Percentiles rank a stretch among this genome's conserved stretches.
phyloP scores from a whole-genome alignment of 2,329 filamentous ascomycete genomes.

The Paraconiothyrium sp. region DNA sequence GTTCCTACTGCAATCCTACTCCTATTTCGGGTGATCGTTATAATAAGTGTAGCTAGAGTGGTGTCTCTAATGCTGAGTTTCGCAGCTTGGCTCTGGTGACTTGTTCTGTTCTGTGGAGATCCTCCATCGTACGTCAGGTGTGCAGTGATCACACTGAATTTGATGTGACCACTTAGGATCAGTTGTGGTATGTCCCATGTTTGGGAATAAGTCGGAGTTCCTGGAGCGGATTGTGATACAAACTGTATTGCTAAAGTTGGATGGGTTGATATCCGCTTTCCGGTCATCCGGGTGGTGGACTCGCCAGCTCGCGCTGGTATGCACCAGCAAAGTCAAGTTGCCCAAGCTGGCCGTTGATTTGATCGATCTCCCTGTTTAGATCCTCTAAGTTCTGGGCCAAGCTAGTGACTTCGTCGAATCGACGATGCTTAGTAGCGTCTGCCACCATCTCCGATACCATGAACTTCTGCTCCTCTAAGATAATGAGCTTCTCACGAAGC shows the following conservation, averaged over 20 bases:
- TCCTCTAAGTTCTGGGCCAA: slow-evolving; percentile 84
- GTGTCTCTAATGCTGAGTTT: background rate
- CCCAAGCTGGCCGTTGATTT: slow-evolving; percentile 70
- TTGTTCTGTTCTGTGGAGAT: background rate
- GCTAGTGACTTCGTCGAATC: slow-evolving; percentile 87
- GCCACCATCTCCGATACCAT: slow-evolving; percentile 87
- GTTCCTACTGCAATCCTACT: background rate
- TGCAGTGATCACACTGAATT: background rate
- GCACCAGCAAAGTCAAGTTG: slow-evolving; percentile 70
- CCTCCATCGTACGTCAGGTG: background rate
- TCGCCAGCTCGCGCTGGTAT: slow-evolving; percentile 51
- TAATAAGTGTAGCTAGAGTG: background rate
- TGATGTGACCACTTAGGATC: background rate
- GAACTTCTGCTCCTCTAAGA: slow-evolving; percentile 91
- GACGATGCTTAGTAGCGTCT: slow-evolving; percentile 76
- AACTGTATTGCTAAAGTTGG: background rate
- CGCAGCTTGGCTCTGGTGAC: background rate
- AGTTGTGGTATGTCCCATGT: background rate
- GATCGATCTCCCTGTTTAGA: slow-evolving; percentile 78
- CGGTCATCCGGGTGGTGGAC: slow-evolving; percentile 35
- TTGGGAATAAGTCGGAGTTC: background rate
- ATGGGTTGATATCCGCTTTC: background rate
- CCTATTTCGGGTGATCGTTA: background rate
- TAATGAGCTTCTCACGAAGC: slow-evolving; percentile 78
- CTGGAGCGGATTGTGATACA: background rate